Conservation (phyloP, 1,139 yeast species). For the Sporopachydermia cereana region DNA sequence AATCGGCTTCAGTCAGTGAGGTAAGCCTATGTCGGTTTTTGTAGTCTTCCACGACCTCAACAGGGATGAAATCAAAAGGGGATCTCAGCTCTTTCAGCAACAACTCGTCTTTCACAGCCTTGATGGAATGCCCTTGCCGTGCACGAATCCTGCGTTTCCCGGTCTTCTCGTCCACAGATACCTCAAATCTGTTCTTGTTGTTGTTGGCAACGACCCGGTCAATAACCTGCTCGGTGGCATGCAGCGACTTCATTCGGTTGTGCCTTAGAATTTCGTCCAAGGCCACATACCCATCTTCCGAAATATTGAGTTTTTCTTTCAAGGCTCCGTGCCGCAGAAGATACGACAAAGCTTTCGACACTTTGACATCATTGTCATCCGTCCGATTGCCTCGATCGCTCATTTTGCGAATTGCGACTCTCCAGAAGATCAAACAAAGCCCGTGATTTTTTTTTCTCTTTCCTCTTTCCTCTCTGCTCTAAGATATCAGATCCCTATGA, state of each 20-base stretch:
- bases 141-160: conserved; percentile 52
- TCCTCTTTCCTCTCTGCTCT: too few species aligned
- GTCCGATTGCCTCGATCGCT: not conserved
- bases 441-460: too few species aligned
- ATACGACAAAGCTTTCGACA: conserved; percentile 67
- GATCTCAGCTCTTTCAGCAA: conserved; percentile 16
- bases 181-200: conserved; percentile 56
- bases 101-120: conserved; percentile 35
- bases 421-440: too few species aligned
- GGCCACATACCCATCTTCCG: conserved; percentile 52
- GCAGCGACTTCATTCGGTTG: conserved; percentile 44
- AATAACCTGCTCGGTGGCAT: conserved; percentile 46
- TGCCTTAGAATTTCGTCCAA: conserved; percentile 43
- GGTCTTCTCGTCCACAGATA: conserved; percentile 22
- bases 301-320: conserved; percentile 56
- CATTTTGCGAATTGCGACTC: too few species aligned
- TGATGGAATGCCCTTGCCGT: conserved; percentile 81
- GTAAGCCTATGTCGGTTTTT: not conserved
- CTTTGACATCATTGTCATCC: conserved; percentile 34
- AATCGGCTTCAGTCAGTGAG: not conserved
- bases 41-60: conserved; percentile 5
- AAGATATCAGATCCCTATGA: too few species aligned
- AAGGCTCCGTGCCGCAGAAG: conserved; percentile 76
- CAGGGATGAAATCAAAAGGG: conserved; percentile 27
- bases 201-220: conserved; percentile 49